Conservation (phyloP, 2,329 filamentous ascomycete species). For the Cladosporium colombiae region DNA sequence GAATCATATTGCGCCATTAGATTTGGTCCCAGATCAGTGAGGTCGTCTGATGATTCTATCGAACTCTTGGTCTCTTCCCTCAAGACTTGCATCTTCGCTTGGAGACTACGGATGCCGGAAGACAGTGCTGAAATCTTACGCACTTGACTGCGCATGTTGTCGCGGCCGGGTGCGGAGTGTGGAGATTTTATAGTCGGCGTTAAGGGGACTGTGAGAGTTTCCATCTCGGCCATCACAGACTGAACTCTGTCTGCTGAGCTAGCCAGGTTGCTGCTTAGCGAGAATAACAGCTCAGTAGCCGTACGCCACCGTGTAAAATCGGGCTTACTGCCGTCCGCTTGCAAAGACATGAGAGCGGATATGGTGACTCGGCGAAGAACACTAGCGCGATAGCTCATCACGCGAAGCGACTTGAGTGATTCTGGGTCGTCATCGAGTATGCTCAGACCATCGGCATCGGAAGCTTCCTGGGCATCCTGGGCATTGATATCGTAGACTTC, state of each 20-base stretch:
- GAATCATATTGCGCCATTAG: constrained; percentile 92
- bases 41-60: constrained; percentile 65
- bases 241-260: constrained; percentile 66
- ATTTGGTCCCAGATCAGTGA: constrained; percentile 68
- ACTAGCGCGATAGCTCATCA: constrained; percentile 68
- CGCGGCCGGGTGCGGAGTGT: constrained; percentile 67
- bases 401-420: constrained; percentile 74
- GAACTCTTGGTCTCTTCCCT: constrained; percentile 84
- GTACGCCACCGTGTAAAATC: constrained; percentile 79
- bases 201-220: constrained; percentile 56
- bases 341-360: constrained; percentile 84
- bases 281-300: constrained; percentile 72
- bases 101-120: constrained; percentile 84
- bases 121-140: constrained; percentile 86
- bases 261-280: constrained; percentile 62
- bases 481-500: constrained; percentile 61
- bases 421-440: constrained; percentile 74
- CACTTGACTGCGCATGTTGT: constrained; percentile 82
- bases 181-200: constrained; percentile 61
- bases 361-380: constrained; percentile 81
- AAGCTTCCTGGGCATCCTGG: constrained; percentile 52
- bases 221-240: constrained; percentile 73
- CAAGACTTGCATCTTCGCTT: constrained; percentile 90
- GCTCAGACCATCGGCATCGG: constrained; percentile 49
- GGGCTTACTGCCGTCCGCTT: constrained; percentile 73